Evolutionary conservation across 1,139 yeast species (phyloP), one percentile per base, ranked within the genome.

Genomic region (Meyerozyma athensensis): DNA sequence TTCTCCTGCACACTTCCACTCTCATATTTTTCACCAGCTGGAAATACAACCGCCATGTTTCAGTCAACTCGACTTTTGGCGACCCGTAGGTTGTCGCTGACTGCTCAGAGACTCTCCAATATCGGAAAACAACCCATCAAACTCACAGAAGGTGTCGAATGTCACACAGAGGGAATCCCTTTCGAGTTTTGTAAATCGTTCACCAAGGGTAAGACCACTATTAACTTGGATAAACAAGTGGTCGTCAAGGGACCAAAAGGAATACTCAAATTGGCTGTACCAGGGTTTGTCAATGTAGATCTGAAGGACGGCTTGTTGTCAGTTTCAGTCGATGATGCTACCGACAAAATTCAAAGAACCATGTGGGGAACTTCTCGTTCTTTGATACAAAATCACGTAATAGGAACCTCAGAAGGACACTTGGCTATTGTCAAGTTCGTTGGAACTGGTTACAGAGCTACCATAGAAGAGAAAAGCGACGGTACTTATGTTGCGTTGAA

Each of bases 351-450:
- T 38, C 98, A 94, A 65, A 77, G 83, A 46, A 70, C 94, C 24
- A 79, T 92, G 78, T 94, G 98, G 98, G 99, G 98, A 10, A 92
- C 98, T 7, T 74, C 86, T 35, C 77, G 98, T 54, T 76, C 95
- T 0, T 70, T 83, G 42, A 60, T 94, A 36, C 79, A 79, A 52
- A 92, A 92, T 62, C 77, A 84, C 51, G 72, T 92, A 28, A 69
- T 77, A 35, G 99, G 99, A 35, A 95, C 89, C 24, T 77, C 87
- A 31, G 97, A 90, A 50, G 97, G 97, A 10, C 97, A 92, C 58
- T 66, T 89, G 47, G 79, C 95, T 28, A 83, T 90, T 42, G 74
- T 94, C 47, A 85, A 81, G 61, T 84, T 94, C 50, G 96, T 89
- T 19, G 99, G 99, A 48, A 92, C 97, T 12, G 99, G 99, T 57